phyloP scores from a whole-genome alignment of 495 filamentous ascomycete genomes.

The Pseudoneurospora amorphoporcata region DNA sequence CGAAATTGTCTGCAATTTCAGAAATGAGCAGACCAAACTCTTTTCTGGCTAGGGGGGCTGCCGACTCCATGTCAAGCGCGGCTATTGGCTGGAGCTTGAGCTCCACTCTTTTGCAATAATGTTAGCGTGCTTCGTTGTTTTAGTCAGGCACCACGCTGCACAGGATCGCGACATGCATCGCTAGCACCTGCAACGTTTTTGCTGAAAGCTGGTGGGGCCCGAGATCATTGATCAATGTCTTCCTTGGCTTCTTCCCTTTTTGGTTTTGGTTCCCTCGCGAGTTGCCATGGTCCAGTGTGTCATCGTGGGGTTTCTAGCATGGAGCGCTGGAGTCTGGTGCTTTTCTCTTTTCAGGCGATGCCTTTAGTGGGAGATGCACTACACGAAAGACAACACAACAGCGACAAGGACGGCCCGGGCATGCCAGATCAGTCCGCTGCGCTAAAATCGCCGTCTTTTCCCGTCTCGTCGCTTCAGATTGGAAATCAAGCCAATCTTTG shows the following conservation, averaged over 20 bases:
- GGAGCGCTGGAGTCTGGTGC: neutral
- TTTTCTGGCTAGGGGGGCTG: neutral
- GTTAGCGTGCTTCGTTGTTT: neutral
- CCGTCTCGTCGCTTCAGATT: neutral
- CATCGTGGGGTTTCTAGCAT: neutral
- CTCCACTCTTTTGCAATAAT: neutral
- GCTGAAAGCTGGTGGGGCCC: neutral
- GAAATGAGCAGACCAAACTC: neutral
- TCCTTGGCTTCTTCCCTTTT: neutral
- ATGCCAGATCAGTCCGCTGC: neutral
- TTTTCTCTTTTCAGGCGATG: neutral
- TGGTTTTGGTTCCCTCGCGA: neutral
- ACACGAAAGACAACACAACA: neutral
- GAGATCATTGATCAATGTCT: neutral
- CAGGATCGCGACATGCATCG: neutral
- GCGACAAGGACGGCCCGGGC: neutral
- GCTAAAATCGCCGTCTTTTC: neutral
- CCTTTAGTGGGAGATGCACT: neutral
- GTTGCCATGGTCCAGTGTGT: neutral
- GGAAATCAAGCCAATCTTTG: neutral
- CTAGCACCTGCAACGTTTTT: conserved; percentile 1
- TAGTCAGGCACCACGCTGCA: neutral
- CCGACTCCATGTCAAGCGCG: neutral
- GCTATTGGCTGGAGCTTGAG: neutral
- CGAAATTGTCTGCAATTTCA: neutral